Evolutionary conservation across 345 rosid genomes (phyloP).

Genomic region (Pistacia atlantica): DNA sequence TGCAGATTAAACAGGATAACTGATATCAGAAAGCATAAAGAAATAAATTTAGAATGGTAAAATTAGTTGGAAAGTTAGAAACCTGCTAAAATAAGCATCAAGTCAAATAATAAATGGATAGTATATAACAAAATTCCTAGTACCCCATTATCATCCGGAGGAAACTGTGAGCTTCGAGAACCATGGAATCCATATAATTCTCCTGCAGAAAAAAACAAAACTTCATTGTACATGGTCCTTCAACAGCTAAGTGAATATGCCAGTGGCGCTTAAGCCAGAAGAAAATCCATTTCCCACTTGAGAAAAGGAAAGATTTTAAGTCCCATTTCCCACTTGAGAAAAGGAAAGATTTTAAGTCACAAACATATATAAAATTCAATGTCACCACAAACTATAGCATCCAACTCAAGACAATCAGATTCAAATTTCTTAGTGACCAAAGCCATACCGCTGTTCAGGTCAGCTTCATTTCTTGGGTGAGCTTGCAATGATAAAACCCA

Average conservation of each 20-base stretch:
- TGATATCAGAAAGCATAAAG: constrained; percentile 7
- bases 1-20: constrained; percentile 21
- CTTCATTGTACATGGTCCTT: constrained; percentile 1
- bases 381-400: neutral
- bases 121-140: constrained; percentile 1
- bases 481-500: constrained; percentile 91
- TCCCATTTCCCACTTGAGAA: neutral
- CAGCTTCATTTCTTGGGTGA: constrained; percentile 45
- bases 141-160: constrained; percentile 58
- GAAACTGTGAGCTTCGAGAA: constrained; percentile 74
- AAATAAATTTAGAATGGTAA: neutral
- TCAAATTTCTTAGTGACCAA: constrained; percentile 13
- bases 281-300: neutral
- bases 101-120: neutral
- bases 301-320: neutral
- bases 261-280: neutral
- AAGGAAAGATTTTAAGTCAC: neutral
- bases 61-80: too few species aligned
- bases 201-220: constrained; percentile 46
- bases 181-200: constrained; percentile 86
- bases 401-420: constrained; percentile 8
- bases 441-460: constrained; percentile 52
- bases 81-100: neutral
- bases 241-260: neutral
- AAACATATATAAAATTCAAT: neutral